A percentile compares a stretch with the other conserved stretches of the same genome.
phyloP scores from a whole-genome alignment of 2,329 filamentous ascomycete genomes.

The Aspergillus latus region DNA sequence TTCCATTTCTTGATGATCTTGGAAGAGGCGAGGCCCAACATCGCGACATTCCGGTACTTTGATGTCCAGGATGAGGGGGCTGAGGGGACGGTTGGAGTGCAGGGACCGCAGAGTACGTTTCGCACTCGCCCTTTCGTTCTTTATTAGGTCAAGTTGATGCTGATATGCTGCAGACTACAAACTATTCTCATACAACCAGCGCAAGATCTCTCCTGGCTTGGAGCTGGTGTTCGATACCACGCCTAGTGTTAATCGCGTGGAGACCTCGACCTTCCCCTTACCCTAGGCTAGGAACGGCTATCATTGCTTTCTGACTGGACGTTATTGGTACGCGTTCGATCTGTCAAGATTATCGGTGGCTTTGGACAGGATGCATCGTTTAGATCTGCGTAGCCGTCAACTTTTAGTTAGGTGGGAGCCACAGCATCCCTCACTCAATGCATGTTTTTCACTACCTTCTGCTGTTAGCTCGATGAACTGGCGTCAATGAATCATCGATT shows the following conservation, averaged over 20 bases:
- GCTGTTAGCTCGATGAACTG: no score
- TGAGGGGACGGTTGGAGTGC: background rate
- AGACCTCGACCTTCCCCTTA: conserved; percentile 5
- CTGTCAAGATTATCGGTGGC: no score
- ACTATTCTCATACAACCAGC: background rate
- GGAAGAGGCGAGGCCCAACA: background rate
- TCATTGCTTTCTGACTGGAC: no score
- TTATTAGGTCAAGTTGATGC: background rate
- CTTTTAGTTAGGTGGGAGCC: no score
- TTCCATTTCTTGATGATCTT: background rate
- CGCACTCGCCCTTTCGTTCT: background rate
- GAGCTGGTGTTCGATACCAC: conserved; percentile 23
- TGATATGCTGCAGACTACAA: background rate
- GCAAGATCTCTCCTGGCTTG: background rate
- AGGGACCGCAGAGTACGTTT: background rate
- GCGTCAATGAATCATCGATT: no score
- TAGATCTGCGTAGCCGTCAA: no score
- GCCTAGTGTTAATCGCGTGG: conserved; percentile 22
- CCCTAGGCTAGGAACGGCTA: no score
- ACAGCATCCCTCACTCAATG: no score
- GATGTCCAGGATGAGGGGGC: background rate
- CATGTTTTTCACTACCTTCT: no score
- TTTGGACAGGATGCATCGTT: no score
- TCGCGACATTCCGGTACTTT: background rate
- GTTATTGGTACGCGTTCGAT: no score